Base-by-base conservation (phyloP, 441 rosid genomes). In the Brassica balearica region DNA sequence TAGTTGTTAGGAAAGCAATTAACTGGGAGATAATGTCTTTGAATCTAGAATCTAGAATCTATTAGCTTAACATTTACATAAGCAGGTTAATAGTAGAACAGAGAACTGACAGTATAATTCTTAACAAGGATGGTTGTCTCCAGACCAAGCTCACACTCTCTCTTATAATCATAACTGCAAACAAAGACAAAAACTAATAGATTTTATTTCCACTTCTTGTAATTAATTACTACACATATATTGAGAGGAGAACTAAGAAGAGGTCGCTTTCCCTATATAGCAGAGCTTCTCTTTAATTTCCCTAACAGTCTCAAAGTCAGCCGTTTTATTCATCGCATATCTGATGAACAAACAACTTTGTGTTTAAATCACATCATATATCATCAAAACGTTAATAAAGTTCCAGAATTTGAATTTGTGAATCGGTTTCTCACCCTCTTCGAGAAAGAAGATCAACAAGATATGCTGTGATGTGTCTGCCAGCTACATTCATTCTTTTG, bases 401-500 rank as follows among this genome's bases (percentile, higher is more conserved):
- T 43, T 74, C 41, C 32, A 32, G 75, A 51, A 56, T 65, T 17
- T 61, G 65, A 48, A 20, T 43, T 36, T 20, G 19, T 29, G 76
- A 66, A 53, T 48, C 73, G 23, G 48, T 25, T 36, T 59, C 92
- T 88, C 85, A 95, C 99, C 99, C 98, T 86, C 99, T 87, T 69
- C 97, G 87, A 63, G 97, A 93, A 70, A 95, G 96, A 71, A 95
- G 91, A 84, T 95, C 97, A 67, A 95, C 91, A 63, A 95, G 98
- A 86, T 95, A 93, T 2, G 98, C 86, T 60, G 98, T 95, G 64
- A 95, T 95, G 87, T 95, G 98, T 72, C 99, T 92, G 15, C 99
- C 99, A 84, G 98, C 97, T n/a, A 95, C 96, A 83, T 95, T 95
- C 99, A 95, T 93, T 73, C 98, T 85, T 82, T 95, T 95, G 36